These are phyloP conservation scores for Fusarium continuum DNA, from an alignment of 2,329 filamentous ascomycete genomes.

Conservation along the genomic window DNA sequence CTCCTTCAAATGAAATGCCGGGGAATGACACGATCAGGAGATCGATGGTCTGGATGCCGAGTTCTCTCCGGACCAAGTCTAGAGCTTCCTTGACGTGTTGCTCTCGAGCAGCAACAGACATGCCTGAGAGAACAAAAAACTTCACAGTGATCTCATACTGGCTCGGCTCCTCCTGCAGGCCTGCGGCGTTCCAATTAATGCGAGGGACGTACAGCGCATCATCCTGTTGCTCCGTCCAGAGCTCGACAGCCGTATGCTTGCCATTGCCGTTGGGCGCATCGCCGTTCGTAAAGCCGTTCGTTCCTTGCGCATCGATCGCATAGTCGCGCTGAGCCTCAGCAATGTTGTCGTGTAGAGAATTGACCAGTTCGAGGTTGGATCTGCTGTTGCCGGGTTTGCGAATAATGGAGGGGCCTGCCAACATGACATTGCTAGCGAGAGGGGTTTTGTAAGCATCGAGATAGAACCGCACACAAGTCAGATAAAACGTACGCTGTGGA, in stretches of 20 bases:
- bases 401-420: constrained; percentile 83
- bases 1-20: constrained; percentile 90
- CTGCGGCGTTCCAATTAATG: constrained; percentile 75
- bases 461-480: constrained; percentile 16
- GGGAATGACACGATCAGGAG: constrained; percentile 94
- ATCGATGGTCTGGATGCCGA: constrained; percentile 80
- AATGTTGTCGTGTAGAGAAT: constrained; percentile 87
- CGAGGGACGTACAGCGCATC: constrained; percentile 78
- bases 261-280: constrained; percentile 37
- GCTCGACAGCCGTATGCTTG: constrained; percentile 44
- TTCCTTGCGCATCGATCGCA: constrained; percentile 42
- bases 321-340: constrained; percentile 74
- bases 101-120: constrained; percentile 70
- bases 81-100: constrained; percentile 81
- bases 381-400: constrained; percentile 77
- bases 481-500: constrained; percentile 77
- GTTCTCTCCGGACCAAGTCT: constrained; percentile 79
- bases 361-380: constrained; percentile 93
- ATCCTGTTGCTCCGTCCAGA: constrained; percentile 75
- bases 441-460: constrained; percentile 40
- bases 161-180: constrained; percentile 79
- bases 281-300: constrained; percentile 49
- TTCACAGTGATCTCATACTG: constrained; percentile 97
- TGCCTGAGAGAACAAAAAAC: constrained; percentile 86
- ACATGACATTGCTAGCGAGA: constrained; percentile 77